phyloP scores from a whole-genome alignment of 441 rosid species.

The Erodium moschatum region DNA sequence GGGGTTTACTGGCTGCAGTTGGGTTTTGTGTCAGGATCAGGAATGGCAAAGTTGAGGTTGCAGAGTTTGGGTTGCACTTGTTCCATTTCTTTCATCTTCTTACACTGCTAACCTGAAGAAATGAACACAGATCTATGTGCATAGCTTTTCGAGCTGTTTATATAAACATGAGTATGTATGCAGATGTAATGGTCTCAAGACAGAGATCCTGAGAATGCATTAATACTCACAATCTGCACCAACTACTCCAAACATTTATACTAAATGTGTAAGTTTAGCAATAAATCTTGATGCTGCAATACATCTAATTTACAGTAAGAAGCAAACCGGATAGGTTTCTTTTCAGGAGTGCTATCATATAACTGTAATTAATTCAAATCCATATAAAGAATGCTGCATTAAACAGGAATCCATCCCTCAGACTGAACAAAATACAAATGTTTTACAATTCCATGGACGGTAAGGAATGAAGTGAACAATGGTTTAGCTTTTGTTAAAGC shows the following conservation, averaged over 20 bases:
- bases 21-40: conserved; percentile 5
- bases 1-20: not conserved
- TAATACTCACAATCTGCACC: conserved; percentile 7
- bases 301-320: not conserved
- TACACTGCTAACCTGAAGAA: not conserved
- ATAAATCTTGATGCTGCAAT: not conserved
- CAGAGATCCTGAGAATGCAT: not conserved
- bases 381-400: not conserved
- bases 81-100: conserved; percentile 6
- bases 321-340: not conserved
- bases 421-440: not conserved
- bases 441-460: conserved; percentile 3
- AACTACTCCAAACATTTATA: not conserved
- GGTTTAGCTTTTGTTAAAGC: conserved; percentile 1
- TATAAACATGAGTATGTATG: not conserved
- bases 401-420: not conserved
- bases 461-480: not conserved
- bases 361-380: no score
- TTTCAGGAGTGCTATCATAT: not conserved
- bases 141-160: not conserved
- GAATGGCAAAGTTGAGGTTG: conserved; percentile 6
- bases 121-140: not conserved
- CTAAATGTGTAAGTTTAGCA: not conserved
- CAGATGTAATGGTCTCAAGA: no score
- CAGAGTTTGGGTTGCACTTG: not conserved